Evolutionary conservation across 129 eudicot genomes (phyloP), one percentile per base, ranked within the genome.

Genomic region (Rutidosis leptorrhynchoides): DNA sequence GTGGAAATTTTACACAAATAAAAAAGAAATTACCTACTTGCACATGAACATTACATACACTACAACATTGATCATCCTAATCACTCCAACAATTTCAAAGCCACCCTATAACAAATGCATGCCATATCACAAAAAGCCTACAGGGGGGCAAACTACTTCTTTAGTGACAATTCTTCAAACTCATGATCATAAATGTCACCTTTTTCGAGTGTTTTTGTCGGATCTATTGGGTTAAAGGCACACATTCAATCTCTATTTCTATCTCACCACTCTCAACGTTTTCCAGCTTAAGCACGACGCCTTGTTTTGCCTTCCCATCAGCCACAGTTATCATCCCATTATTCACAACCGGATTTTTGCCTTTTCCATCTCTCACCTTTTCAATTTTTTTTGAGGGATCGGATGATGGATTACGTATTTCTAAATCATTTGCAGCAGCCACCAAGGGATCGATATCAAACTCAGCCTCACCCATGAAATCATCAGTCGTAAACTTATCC

Each of bases 381-480:
- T 84, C 87, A 0, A 81, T 81, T 52, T 74, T 88, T 54, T 64
- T 71, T 37, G 85, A 48, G 26, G 64, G 64, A 65, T 83, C 88
- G 1, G 37, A n/a, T 53, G 20, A n/a, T n/a, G 62, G 54, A 16
- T 79, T 62, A 40, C 79, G 51, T 2, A 16, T 48, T 75, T 88
- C 98, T 0, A 76, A 55, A 22, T 88, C 87, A 75, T 52, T 83
- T 27, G 98, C 96, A 45, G 95, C 96, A 33, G 87, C 62, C 16
- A 92, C 84, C 62, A 92, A 76, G 3, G 98, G 95, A 56, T 84
- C 84, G 25, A 92, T 88, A 68, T 92, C 96, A 56, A 91, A 82
- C 83, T 87, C 97, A 17, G 88, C 97, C 62, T 91, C 88, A 40
- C 97, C 97, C 96, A 91, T 92, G 64, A 78, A 85, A 77, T 92